Evolutionary conservation across 83 land plant genomes (phyloP).

Genomic region (Diphasiastrum complanatum): DNA sequence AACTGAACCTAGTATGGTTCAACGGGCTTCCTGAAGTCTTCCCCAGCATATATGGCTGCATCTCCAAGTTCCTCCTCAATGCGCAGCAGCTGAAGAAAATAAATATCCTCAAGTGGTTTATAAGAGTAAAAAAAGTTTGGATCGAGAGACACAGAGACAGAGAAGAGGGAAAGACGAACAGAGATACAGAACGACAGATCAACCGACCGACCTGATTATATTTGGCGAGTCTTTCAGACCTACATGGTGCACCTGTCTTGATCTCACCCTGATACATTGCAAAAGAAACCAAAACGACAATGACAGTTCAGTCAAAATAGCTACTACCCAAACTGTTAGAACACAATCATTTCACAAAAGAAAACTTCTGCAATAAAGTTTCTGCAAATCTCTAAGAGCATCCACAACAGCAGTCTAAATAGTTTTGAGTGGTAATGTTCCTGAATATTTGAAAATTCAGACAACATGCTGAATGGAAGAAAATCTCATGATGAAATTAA

Average conservation of each 20-base stretch:
- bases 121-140: background rate
- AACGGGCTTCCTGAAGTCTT: constrained; percentile 68
- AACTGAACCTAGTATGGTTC: constrained; percentile 91
- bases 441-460: too few relatives aligned
- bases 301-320: background rate
- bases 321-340: too few relatives aligned
- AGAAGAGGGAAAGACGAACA: too few relatives aligned
- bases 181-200: background rate
- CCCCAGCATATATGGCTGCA: constrained; percentile 77
- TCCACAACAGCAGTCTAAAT: too few relatives aligned
- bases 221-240: constrained; percentile 98
- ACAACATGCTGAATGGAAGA: too few relatives aligned
- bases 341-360: too few relatives aligned
- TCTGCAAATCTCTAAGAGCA: too few relatives aligned
- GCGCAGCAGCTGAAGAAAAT: constrained; percentile 52
- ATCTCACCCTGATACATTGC: constrained; percentile 63
- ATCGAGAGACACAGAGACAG: background rate
- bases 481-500: too few relatives aligned
- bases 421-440: too few relatives aligned
- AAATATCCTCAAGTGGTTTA: too few relatives aligned
- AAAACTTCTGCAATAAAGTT: too few relatives aligned
- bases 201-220: constrained; percentile 70
- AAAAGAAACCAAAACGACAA: background rate
- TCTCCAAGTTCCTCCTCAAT: constrained; percentile 96
- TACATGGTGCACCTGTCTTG: constrained; percentile 98